Evolutionary conservation across 1,139 yeast species (phyloP).

Genomic region (Saccharomyces uvarum): DNA sequence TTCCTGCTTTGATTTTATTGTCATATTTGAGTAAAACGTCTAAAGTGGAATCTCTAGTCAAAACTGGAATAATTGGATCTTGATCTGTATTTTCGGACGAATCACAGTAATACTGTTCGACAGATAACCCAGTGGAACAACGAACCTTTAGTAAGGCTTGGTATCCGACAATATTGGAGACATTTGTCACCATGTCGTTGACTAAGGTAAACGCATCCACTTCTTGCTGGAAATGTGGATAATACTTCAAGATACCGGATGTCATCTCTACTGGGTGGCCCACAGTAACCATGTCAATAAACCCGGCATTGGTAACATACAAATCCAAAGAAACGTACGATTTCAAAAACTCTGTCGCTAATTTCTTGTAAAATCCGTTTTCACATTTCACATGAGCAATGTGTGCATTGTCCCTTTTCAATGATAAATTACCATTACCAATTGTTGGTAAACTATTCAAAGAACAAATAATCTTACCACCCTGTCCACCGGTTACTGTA

Average conservation of each 20-base stretch:
- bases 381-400: slow-evolving; percentile 58
- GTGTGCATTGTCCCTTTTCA: slow-evolving; percentile 46
- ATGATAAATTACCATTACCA: slow-evolving; percentile 74
- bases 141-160: slow-evolving; percentile 81
- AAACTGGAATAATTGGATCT: slow-evolving; percentile 67
- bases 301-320: slow-evolving; percentile 56
- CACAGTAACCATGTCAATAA: slow-evolving; percentile 68
- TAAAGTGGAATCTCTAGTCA: slow-evolving; percentile 58
- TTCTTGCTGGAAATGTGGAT: slow-evolving; percentile 59
- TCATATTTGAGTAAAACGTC: slow-evolving; percentile 72
- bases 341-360: slow-evolving; percentile 51
- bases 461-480: slow-evolving; percentile 74
- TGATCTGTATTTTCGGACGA: slow-evolving; percentile 27
- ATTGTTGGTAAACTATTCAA: slow-evolving; percentile 66
- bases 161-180: slow-evolving; percentile 50
- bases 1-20: slow-evolving; percentile 60
- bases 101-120: slow-evolving; percentile 67
- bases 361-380: slow-evolving; percentile 52
- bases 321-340: slow-evolving; percentile 71
- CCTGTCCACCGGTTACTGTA: slow-evolving; percentile 45
- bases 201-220: slow-evolving; percentile 65
- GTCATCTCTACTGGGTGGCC: slow-evolving; percentile 61
- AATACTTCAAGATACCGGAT: slow-evolving; percentile 64
- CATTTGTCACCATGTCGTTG: slow-evolving; percentile 48
- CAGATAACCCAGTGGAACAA: slow-evolving; percentile 83